Percentiles rank a stretch among this genome's conserved stretches.
phyloP scores from a whole-genome alignment of 805 yeast species.

The Zygoascus bituminiphila region DNA sequence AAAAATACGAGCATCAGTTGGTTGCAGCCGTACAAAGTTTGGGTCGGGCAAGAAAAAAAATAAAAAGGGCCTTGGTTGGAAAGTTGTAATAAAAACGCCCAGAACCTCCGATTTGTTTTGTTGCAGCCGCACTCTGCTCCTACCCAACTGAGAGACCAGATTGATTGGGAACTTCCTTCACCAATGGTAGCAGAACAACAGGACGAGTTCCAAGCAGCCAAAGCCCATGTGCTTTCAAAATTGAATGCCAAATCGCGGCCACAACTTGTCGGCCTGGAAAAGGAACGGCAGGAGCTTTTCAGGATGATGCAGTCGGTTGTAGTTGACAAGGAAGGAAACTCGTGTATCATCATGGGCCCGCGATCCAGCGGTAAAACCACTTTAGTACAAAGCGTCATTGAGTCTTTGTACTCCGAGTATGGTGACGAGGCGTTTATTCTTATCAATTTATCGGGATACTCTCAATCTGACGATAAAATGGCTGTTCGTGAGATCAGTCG shows the following conservation, averaged over 20 bases:
- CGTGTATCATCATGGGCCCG: constrained; percentile 74
- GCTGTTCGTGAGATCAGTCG: constrained; percentile 83
- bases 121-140: no score
- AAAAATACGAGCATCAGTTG: no score
- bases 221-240: constrained; percentile 22
- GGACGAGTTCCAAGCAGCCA: neutral
- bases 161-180: no score
- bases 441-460: constrained; percentile 58
- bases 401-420: constrained; percentile 34
- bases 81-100: no score
- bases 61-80: no score
- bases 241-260: constrained; percentile 22
- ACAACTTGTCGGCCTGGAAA: constrained; percentile 31
- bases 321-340: constrained; percentile 65
- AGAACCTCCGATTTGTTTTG: no score
- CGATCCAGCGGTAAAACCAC: constrained; percentile 68
- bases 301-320: constrained; percentile 57
- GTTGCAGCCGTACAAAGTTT: no score
- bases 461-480: constrained; percentile 63
- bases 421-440: constrained; percentile 42
- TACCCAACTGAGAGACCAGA: no score
- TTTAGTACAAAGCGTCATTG: constrained; percentile 50
- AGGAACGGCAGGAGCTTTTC: constrained; percentile 42
- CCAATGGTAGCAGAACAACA: neutral
- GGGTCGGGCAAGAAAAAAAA: no score